phyloP scores from a whole-genome alignment of 208 protist species.

The Phytomonas sp. region DNA sequence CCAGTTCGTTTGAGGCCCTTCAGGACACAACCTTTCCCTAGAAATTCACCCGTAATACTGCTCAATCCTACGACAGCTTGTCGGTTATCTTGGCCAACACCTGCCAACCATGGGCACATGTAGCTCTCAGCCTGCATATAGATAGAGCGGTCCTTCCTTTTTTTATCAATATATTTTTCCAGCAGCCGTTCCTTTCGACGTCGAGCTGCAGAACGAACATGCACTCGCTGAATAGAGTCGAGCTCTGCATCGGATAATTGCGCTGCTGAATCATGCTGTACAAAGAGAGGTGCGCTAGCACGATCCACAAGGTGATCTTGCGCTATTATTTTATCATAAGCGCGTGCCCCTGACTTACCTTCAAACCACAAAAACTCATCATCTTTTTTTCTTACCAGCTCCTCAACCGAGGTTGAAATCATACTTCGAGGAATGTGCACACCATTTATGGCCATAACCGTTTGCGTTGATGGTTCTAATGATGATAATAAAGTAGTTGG shows the following conservation, averaged over 20 bases:
- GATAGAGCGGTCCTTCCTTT: constrained; percentile 64
- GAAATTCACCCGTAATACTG: constrained; percentile 13
- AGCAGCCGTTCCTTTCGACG: constrained; percentile 42
- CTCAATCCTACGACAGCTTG: constrained; percentile 33
- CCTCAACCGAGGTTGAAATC: constrained; percentile 45
- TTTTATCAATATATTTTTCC: constrained; percentile 57
- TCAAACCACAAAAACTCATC: constrained; percentile 68
- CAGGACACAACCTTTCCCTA: constrained; percentile 23
- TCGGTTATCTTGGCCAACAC: constrained; percentile 21
- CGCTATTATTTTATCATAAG: constrained; percentile 61
- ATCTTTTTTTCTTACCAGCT: constrained; percentile 45
- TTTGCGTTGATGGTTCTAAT: background rate
- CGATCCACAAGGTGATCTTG: constrained; percentile 17
- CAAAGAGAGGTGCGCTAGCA: constrained; percentile 27
- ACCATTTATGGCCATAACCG: constrained; percentile 67
- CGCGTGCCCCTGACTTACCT: constrained; percentile 41
- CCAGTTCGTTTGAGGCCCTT: constrained; percentile 58
- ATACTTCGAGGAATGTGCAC: constrained; percentile 70
- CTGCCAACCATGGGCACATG: constrained; percentile 82
- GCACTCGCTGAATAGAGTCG: constrained; percentile 13
- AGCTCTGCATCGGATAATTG: constrained; percentile 31
- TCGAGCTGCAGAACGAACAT: constrained; percentile 30
- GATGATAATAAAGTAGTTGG: background rate
- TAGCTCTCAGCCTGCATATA: constrained; percentile 84
- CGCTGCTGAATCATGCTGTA: constrained; percentile 21